phyloP scores from a whole-genome alignment of 495 filamentous ascomycete genomes.

The Talaromyces ruber region DNA sequence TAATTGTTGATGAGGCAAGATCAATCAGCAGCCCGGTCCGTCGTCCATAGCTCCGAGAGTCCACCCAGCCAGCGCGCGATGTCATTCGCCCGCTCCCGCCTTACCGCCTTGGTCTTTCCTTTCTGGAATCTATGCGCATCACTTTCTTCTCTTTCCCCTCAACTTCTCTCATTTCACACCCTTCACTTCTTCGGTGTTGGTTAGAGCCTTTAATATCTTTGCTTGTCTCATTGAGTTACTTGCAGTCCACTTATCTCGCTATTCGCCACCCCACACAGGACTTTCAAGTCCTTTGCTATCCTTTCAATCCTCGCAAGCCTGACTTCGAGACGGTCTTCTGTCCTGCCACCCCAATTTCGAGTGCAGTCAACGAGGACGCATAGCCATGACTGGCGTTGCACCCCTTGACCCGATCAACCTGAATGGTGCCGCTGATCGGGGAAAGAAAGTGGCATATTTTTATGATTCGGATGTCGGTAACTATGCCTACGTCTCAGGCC shows the following conservation, averaged over 20 bases:
- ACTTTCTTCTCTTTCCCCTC: constrained; percentile 1
- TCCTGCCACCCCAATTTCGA: not conserved
- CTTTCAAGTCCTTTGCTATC: not conserved
- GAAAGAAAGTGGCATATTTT: constrained; percentile 88
- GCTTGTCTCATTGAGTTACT: not conserved
- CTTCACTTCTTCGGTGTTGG: not conserved
- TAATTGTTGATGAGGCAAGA: not conserved
- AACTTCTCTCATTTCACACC: not conserved
- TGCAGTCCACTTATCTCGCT: not conserved
- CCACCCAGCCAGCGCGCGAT: no score
- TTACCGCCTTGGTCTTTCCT: constrained; percentile 2
- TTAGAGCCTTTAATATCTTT: not conserved
- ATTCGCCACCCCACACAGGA: not conserved
- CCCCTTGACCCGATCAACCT: constrained; percentile 42
- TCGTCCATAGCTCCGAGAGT: not conserved
- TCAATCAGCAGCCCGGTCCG: not conserved
- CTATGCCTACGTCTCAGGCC: constrained; percentile 94
- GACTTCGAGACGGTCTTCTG: not conserved
- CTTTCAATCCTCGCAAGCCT: not conserved
- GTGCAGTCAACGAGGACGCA: not conserved
- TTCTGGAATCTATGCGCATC: not conserved
- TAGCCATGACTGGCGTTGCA: constrained; percentile 35
- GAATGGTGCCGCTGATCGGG: constrained; percentile 40
- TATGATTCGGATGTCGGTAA: constrained; percentile 97
- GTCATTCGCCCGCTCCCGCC: constrained; percentile 2